Evolutionary conservation across 495 filamentous ascomycete genomes (phyloP).

Genomic region (Xylaria nigripes): DNA sequence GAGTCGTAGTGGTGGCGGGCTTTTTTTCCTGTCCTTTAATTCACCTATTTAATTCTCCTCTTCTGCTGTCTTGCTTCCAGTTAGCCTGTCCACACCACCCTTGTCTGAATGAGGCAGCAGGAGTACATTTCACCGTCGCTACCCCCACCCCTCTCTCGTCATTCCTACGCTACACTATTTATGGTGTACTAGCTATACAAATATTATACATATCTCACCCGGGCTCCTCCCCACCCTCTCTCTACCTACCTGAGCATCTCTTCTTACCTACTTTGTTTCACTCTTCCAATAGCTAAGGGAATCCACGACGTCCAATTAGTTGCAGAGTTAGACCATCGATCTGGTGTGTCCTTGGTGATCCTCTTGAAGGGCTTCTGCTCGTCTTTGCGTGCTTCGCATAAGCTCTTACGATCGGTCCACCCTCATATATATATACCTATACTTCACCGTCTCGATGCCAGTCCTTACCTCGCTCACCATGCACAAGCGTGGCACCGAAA

Average conservation of each 20-base stretch:
- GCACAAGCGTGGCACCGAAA: conserved; percentile 9
- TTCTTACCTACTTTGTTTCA: neutral
- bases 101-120: conserved; percentile 1
- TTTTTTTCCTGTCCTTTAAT: too few relatives aligned
- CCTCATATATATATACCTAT: neutral
- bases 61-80: neutral
- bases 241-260: neutral
- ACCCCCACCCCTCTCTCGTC: neutral
- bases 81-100: neutral
- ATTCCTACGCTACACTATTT: neutral
- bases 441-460: neutral
- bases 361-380: neutral
- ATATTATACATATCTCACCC: neutral
- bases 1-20: neutral
- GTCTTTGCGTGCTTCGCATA: neutral
- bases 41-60: too few relatives aligned
- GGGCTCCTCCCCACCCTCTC: neutral
- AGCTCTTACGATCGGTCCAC: neutral
- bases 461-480: neutral
- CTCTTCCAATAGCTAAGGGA: conserved; percentile 2
- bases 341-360: neutral
- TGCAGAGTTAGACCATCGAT: neutral
- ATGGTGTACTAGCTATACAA: neutral
- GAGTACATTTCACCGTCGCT: conserved; percentile 1
- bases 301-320: neutral